Evolutionary conservation across 225 moss, liverwort and hornwort genomes (phyloP).

Genomic region (Polytrichum commune): DNA sequence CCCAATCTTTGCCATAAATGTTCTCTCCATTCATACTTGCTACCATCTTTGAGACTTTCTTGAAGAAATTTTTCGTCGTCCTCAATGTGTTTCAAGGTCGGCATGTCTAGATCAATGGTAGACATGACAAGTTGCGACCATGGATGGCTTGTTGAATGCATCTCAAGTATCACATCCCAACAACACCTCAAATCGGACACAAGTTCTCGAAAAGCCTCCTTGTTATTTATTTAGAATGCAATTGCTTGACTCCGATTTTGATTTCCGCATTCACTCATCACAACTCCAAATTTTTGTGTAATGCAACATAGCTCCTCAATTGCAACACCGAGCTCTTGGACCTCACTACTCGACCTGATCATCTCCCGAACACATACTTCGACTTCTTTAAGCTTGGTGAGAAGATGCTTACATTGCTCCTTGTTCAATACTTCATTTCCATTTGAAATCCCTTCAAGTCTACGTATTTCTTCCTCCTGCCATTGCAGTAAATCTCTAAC

Average conservation of each 20-base stretch:
- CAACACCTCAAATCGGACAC: not conserved
- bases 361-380: not conserved
- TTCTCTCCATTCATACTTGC: not conserved
- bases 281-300: not conserved
- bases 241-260: not conserved
- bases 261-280: not conserved
- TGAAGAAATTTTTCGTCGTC: not conserved
- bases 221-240: not conserved
- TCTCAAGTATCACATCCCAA: not conserved
- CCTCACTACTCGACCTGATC: not conserved
- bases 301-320: not conserved
- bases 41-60: not conserved
- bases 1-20: not conserved
- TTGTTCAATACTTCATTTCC: not conserved
- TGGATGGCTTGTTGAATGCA: not conserved
- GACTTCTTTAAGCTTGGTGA: not conserved
- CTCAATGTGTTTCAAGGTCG: not conserved
- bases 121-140: not conserved
- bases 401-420: not conserved
- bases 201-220: not conserved
- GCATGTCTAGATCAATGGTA: not conserved
- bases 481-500: no score
- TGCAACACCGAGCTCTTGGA: not conserved
- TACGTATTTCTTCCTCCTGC: no score
- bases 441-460: no score